Evolutionary conservation across 2,329 filamentous ascomycete genomes (phyloP).

Genomic region (Verticillium klebahnii): DNA sequence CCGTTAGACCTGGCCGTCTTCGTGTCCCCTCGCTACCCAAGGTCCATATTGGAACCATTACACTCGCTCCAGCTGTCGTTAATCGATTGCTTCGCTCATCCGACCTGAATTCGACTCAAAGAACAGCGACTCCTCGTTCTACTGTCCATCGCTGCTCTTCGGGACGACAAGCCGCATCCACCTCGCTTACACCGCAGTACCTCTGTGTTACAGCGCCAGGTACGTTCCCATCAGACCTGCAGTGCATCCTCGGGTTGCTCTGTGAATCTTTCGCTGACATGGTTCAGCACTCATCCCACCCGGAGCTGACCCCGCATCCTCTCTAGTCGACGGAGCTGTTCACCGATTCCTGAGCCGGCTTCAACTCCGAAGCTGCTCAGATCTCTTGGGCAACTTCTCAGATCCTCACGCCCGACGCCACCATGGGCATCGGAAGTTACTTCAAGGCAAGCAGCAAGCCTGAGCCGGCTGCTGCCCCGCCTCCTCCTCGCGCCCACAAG

Average conservation of each 20-base stretch:
- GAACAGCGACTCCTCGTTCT: neutral
- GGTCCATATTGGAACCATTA: neutral
- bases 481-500: constrained; percentile 13
- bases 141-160: no score
- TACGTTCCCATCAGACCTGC: neutral
- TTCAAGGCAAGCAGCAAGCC: constrained; percentile 51
- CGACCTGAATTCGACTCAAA: neutral
- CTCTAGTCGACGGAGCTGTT: neutral
- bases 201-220: neutral
- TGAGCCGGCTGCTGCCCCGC: constrained; percentile 11
- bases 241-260: neutral
- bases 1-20: neutral
- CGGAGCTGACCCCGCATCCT: neutral
- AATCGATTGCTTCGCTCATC: neutral
- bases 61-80: neutral
- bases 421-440: constrained; percentile 59
- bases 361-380: neutral
- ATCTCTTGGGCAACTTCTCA: neutral
- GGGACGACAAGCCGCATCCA: neutral
- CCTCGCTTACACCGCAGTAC: neutral
- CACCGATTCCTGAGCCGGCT: neutral
- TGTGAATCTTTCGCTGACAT: neutral
- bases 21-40: neutral
- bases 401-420: constrained; percentile 9
- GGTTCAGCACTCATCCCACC: neutral